Base-by-base conservation (phyloP, 768 basidiomycete species). In the Tulasnella sp. region DNA sequence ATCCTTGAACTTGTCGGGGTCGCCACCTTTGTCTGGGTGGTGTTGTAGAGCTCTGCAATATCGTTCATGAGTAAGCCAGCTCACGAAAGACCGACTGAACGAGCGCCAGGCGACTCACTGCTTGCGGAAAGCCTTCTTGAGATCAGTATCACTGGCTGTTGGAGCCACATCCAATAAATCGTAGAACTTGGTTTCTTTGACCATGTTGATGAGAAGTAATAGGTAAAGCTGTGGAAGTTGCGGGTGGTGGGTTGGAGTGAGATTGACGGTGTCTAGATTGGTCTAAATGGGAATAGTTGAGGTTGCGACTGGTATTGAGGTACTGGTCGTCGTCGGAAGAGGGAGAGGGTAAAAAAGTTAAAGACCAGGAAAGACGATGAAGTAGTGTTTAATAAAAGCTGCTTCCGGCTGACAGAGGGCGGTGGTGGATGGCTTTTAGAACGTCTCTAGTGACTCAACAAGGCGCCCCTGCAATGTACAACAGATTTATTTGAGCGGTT, bases 1-100 rank as follows among this genome's bases (percentile, higher is more conserved):
- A 82, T 98, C 94, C 82, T 99, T 98, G 91, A 99, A 99, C 74
- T 93, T 83, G 83, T 99, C 97, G 34, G 95, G 95, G 80, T 97
- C 96, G 76, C 96, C 96, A 68, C 96, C 95, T 84, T 96, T 96
- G 87, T 96, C 94, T 29, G 94, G 94, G 82, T 96, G 94, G 79
- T 94, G 84, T 76, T 91, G 89, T 71, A 96, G 83, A 11, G 94
- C 94, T 83, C 94, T 96, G 77, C 7, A 19, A 31, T 25, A 38
- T 38, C 4, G 45, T 39, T 39, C 7, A 45, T 71, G 45, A 71
- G 38, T 42, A 29, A 39, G 71, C 39, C 25, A 7, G 71, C 2
- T 25, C n/a, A 19, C n/a, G 22, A 7, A 42, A 3, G 3, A 25
- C 38, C 22, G 31, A 36, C 3, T n/a, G n/a, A n/a, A n/a, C 25